Evolutionary conservation across 495 filamentous ascomycete genomes (phyloP), one percentile per base, ranked within the genome.

Genomic region (Penicillium odoratum): DNA sequence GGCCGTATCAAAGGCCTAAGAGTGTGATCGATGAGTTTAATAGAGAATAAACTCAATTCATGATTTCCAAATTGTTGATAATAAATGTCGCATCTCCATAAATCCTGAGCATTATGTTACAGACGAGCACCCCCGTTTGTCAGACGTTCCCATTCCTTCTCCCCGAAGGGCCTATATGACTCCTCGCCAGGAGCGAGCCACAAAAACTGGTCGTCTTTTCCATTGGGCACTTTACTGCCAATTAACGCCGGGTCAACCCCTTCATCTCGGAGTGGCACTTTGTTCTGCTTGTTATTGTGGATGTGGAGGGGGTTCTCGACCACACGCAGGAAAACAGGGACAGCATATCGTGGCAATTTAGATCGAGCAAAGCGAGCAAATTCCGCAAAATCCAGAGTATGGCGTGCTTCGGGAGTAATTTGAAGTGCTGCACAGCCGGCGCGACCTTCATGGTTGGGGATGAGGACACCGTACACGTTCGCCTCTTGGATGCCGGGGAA

Each of bases 241-340:
- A 68, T 62, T 29, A 72, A 61, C 0, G 68, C 74, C 13, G 84
- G 85, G 65, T 91, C 84, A 7, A 91, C 81, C 0, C 89, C 89
- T 62, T 91, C 87, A 40, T 85, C 81, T 57, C 88, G 78, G 29
- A 92, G 75, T 2, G 85, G 84, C 6, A 86, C 83, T 71, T 92
- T 94, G 66, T 90, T 88, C 74, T 92, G 89, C 74, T 94, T 94
- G 66, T 92, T 86, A 69, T 92, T 93, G 67, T 94, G 88, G 56
- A 86, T 91, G 21, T 86, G 82, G 33, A 78, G 81, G 38, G 82
- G 75, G 47, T 75, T 78, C 43, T 76, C 65, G 5, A 88, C 81
- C 25, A 91, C 65, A 0, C 90, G 76, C 28, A 93, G 60, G 68
- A 94, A 93, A 4, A 91, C 65, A 4, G 90, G 90, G 0, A 93